These are phyloP conservation scores for Globisporangium canariense DNA, from an alignment of 352 stramenopile species.

Conservation along the genomic window DNA sequence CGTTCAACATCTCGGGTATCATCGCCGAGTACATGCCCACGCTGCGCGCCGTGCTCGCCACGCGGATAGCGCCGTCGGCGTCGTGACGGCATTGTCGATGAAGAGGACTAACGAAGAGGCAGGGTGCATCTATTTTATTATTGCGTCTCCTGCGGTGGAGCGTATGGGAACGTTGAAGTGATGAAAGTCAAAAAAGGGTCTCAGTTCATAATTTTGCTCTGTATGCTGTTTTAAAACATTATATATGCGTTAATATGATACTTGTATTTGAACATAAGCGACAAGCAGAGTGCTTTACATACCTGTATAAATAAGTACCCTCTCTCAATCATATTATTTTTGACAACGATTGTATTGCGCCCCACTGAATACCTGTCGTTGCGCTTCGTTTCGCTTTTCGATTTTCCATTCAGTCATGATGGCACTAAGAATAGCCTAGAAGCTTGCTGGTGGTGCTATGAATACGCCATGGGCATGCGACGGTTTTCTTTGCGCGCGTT, in stretches of 20 bases:
- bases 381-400: not conserved
- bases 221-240: not conserved
- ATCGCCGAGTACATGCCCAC: constrained; percentile 74
- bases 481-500: not conserved
- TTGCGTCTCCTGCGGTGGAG: constrained; percentile 11
- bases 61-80: constrained; percentile 14
- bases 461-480: not conserved
- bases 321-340: not conserved
- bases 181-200: constrained; percentile 1
- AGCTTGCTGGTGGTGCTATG: not conserved
- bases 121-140: constrained; percentile 1
- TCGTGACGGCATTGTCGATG: not conserved
- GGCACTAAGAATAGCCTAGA: not conserved
- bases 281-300: not conserved
- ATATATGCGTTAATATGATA: not conserved
- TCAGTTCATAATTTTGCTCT: not conserved
- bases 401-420: not conserved
- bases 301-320: not conserved
- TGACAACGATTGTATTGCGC: not conserved
- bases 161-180: not conserved
- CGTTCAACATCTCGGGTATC: constrained; percentile 75
- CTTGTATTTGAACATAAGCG: no score
- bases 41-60: constrained; percentile 43
- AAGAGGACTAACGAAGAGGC: not conserved
- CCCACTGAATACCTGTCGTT: not conserved